Evolutionary conservation across 352 stramenopile species (phyloP), one percentile per base, ranked within the genome.

Genomic region (Saprolegnia parasitica): DNA sequence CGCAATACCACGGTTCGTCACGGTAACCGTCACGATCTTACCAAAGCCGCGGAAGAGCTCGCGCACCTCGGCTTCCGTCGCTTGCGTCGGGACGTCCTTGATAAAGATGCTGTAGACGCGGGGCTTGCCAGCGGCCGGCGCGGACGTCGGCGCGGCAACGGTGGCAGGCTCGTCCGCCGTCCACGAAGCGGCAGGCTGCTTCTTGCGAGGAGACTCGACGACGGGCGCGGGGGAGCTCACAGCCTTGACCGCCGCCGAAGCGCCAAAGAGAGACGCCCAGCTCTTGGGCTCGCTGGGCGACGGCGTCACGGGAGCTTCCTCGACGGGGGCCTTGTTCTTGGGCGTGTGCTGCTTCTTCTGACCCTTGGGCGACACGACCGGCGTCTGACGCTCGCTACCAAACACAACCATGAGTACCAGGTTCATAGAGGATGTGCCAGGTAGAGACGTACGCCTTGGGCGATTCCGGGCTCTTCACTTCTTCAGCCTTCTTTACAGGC

Each of bases 11-110:
- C 86, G 86, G 58, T 74, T 63, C 24, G 85, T 75, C 3, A 93
- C 74, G 46, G 76, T 92, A 49, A 91, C 78, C 70, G 79, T 82
- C 35, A 83, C 87, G 58, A 95, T 90, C 47, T 81, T 65, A 23
- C 87, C 87, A 74, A 88, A 93, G 60, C 72, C 56, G 74, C 87
- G 84, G 76, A 95, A 95, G 54, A 95, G 73, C 50, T 92, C 83
- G 49, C 83, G 84, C 56, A 95, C 45, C 42, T 95, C 87, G 40
- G 62, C 76, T 6, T 93, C 84, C 73, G 88, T 89, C 42, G 84
- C 81, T 73, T 91, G 76, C 40, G 79, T 24, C 29, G 87, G 87
- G 62, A 95, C 74, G 39, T 95, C 83, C 26, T 81, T 80, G 67
- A 95, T 90, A 72, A 87, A 93, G 35, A 95, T 57, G 66, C 87